Base-by-base conservation (phyloP, 2,329 filamentous ascomycete species). In the Fusarium verticillioides region DNA sequence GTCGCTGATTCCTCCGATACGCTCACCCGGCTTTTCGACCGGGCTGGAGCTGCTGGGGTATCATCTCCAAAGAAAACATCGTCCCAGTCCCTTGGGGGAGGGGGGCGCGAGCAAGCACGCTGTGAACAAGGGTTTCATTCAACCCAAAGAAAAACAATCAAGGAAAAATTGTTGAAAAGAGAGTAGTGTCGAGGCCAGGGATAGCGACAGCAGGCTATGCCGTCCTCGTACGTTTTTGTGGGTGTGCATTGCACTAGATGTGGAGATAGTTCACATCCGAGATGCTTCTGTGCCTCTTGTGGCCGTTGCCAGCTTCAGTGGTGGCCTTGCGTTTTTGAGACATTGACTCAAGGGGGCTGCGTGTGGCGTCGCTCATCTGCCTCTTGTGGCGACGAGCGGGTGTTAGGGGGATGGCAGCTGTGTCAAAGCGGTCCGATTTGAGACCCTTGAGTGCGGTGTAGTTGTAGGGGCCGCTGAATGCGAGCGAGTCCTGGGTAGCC, bases 401-500 rank as follows among this genome's bases (percentile, higher is more conserved):
- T 7, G 92, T 93, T 69, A 93, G 87, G n/a, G 91, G 91, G 5
- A 89, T 87, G 43, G 89, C 89, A 43, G 90, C 91, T 39, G 90
- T 91, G 64, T 88, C 87, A 72, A 93, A 87, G 64, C 91, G 88
- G 73, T 91, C 91, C 60, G 88, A 87, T 78, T 91, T 90, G 78
- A 92, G 88, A 56, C 90, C 90, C 62, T 87, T 86, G 47, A 92
- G 84, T 5, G 89, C 88, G 46, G 89, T 88, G 82, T 88, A 83
- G 79, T 89, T 85, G 81, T 91, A 88, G 11, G 89, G 87, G 57
- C 88, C 85, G 60, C 89, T 87, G 79, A 92, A 89, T 56, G 89
- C 86, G 32, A 93, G 84, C 43, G 91, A 90, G 75, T 92, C 88
- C 64, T 88, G 83, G 42, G 89, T 90, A 28, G 88, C 88, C 76